A percentile compares a stretch with the other conserved stretches of the same genome.
phyloP scores from a whole-genome alignment of 2,329 filamentous ascomycete species.

The Verticillium isaacii region DNA sequence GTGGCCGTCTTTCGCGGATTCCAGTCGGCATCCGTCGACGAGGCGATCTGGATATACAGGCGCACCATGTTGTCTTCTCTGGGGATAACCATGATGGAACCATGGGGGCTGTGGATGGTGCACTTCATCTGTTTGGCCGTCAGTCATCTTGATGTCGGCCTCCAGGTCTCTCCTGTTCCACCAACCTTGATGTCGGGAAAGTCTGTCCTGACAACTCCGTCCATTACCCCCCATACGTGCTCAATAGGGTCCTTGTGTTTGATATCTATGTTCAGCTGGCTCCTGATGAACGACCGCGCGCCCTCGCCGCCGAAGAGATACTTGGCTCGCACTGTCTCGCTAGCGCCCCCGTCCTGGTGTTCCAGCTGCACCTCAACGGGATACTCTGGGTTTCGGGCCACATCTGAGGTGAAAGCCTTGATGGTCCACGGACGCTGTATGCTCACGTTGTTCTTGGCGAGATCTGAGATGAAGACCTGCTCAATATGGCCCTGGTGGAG shows the following conservation, averaged over 20 bases:
- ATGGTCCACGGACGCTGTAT: conserved; percentile 65
- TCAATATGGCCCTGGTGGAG: conserved; percentile 70
- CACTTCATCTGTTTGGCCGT: conserved; percentile 55
- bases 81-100: conserved; percentile 76
- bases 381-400: conserved; percentile 55
- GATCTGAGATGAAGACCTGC: conserved; percentile 62
- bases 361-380: conserved; percentile 76
- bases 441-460: conserved; percentile 54
- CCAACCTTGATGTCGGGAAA: conserved; percentile 71
- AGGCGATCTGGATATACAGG: conserved; percentile 64
- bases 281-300: conserved; percentile 60
- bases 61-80: conserved; percentile 59
- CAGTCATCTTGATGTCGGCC: background rate
- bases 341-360: conserved; percentile 67
- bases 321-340: conserved; percentile 64
- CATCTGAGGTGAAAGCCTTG: conserved; percentile 54
- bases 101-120: conserved; percentile 68
- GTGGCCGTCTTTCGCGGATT: conserved; percentile 60
- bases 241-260: conserved; percentile 66
- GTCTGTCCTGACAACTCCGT: conserved; percentile 66
- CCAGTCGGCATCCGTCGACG: conserved; percentile 57
- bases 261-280: conserved; percentile 65
- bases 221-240: conserved; percentile 73
- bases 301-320: conserved; percentile 71
- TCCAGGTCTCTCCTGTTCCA: background rate